phyloP scores from a whole-genome alignment of 1,284 basidiomycete genomes.

The Malassezia pachydermatis region DNA sequence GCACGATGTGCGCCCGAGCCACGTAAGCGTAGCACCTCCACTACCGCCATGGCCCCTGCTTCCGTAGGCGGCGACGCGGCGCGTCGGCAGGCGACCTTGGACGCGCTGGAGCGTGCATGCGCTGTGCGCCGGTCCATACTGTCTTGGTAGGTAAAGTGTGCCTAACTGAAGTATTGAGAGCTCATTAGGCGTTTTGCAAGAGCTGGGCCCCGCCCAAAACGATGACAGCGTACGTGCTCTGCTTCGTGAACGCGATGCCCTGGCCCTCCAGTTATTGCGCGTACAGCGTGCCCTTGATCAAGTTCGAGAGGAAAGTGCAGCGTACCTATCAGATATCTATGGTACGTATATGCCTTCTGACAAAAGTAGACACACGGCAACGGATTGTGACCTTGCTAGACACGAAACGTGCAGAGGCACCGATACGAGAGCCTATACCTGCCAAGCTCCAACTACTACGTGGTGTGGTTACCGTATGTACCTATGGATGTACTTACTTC shows the following conservation, averaged over 20 bases:
- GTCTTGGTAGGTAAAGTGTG: conserved; percentile 2
- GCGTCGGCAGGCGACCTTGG: too few relatives aligned
- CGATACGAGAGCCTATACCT: not conserved
- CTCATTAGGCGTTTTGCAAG: conserved; percentile 2
- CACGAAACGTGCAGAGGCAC: not conserved
- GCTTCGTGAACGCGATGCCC: conserved; percentile 16
- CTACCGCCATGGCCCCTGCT: not conserved
- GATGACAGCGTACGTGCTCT: conserved; percentile 3
- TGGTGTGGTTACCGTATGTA: conserved; percentile 10
- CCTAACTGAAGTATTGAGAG: conserved; percentile 4
- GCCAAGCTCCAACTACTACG: conserved; percentile 1
- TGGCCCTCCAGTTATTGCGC: conserved; percentile 5
- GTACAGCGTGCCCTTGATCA: conserved; percentile 1
- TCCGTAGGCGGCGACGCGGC: not conserved
- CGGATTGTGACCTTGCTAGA: not conserved
- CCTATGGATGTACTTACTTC: not conserved
- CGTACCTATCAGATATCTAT: not conserved
- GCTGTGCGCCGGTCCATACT: conserved; percentile 7
- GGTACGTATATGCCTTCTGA: conserved; percentile 1
- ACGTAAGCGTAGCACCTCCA: not conserved
- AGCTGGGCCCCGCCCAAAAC: not conserved
- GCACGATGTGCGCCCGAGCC: not conserved
- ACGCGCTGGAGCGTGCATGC: conserved; percentile 12
- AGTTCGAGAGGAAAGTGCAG: not conserved
- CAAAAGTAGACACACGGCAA: not conserved